Base-by-base conservation (phyloP, 352 stramenopile genomes). In the Aphanomyces stellatus region DNA sequence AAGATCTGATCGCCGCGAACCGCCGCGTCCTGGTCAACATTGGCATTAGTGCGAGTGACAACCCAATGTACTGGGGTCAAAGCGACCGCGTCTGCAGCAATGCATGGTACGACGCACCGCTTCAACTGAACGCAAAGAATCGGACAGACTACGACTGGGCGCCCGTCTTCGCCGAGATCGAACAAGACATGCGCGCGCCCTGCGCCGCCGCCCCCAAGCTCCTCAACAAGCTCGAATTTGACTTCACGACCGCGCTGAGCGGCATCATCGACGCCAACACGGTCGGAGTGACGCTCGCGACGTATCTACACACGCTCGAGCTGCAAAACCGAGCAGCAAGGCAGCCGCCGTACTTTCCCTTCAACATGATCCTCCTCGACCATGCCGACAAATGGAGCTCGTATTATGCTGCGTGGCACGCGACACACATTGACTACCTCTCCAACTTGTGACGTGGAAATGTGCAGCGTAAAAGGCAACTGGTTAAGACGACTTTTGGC, bases 201-300 rank as follows among this genome's bases (percentile, higher is more conserved):
- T 57, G 49, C 25, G 49, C 49, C 25, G 33, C 25, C 11, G 11
- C 7, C 30, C 49, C 49, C 15, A 15, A 40, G 25, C 49, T 57
- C 25, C 30, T 57, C 49, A 57, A 57, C 49, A 57, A 57, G n/a
- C 30, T 57, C 8, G 49, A 57, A n/a, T 57, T 57, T 2, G 19
- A 33, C 13, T 57, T 57, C 49, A 11, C 2, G 17, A 57, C 30
- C 49, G n/a, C 25, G 25, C 30, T 57, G 5, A 30, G 49, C 27
- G 49, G 49, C 15, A 34, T 30, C n/a, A n/a, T 57, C 6, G 49
- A 57, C 27, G 49, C 25, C 0, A 24, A 15, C 4, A 34, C 49
- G 3, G 2, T 57, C 49, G 49, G 49, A 22, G 13, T 19, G 11
- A 46, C 37, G 2, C 37, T 46, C 19, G 17, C 46, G 46, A 1